Percentiles rank a stretch among this genome's conserved stretches.
Evolutionary conservation across 1,284 basidiomycete species (phyloP).

Genomic region (Pseudozyma sp.): DNA sequence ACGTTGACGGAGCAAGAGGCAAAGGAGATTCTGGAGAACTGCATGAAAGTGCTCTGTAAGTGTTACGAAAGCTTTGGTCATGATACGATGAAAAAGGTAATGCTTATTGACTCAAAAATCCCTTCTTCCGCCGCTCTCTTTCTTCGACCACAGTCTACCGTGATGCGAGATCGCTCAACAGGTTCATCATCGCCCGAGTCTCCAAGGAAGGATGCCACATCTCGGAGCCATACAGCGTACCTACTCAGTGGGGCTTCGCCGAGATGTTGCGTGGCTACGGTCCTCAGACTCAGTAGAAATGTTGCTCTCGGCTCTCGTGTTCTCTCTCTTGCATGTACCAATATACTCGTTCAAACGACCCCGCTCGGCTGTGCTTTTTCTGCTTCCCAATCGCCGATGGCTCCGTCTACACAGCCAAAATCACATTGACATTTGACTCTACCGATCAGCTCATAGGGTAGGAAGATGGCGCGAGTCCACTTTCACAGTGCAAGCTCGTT

Average conservation of each 20-base stretch:
- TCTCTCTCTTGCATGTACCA: conserved; percentile 6
- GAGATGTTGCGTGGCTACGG: conserved; percentile 82
- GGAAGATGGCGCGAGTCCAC: too few relatives aligned
- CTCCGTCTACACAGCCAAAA: too few relatives aligned
- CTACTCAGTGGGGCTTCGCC: conserved; percentile 91
- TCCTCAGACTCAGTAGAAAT: conserved; percentile 66
- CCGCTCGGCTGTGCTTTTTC: neutral
- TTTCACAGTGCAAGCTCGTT: too few relatives aligned
- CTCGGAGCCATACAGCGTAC: conserved; percentile 80
- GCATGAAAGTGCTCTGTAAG: conserved; percentile 86
- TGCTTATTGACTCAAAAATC: too few relatives aligned
- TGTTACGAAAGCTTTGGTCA: too few relatives aligned
- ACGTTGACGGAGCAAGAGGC: conserved; percentile 84
- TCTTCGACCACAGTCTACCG: conserved; percentile 76
- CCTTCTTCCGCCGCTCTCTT: too few relatives aligned
- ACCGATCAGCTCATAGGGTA: neutral
- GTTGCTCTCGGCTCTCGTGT: neutral
- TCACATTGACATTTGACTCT: neutral
- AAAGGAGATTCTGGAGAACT: conserved; percentile 81
- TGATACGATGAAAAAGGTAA: too few relatives aligned
- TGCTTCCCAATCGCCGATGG: neutral
- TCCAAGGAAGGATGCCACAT: conserved; percentile 82
- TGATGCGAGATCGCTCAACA: conserved; percentile 94
- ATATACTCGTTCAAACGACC: conserved; percentile 4
- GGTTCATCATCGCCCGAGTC: conserved; percentile 96